Percentiles rank a stretch among this genome's conserved stretches.
phyloP scores from a whole-genome alignment of 805 yeast species.

The Saccharomycopsis sp. region DNA sequence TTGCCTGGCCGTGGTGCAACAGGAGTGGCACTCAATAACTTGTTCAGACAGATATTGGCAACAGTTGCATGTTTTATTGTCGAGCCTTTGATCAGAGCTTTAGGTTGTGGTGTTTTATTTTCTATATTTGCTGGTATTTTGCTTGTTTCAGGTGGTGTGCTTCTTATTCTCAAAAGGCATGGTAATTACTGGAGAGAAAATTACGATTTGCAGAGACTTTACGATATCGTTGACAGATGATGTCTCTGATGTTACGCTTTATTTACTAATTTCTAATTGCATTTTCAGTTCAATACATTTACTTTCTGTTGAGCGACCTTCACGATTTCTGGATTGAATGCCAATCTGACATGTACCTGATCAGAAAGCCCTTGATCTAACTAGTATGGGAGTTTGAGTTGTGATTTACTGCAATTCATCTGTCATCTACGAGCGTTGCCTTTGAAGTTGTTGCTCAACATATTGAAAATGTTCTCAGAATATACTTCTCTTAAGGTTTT shows the following conservation, averaged over 20 bases:
- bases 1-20: slow-evolving; percentile 87
- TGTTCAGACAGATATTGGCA: slow-evolving; percentile 66
- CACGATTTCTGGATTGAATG: no score
- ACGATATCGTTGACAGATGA: slow-evolving; percentile 39
- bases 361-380: no score
- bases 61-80: slow-evolving; percentile 70
- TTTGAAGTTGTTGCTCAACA: not conserved
- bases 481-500: not conserved
- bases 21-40: slow-evolving; percentile 77
- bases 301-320: no score
- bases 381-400: no score
- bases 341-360: no score
- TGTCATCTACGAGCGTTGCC: no score
- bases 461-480: slow-evolving; percentile 6
- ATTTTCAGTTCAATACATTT: not conserved
- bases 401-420: no score
- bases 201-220: slow-evolving; percentile 50
- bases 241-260: not conserved
- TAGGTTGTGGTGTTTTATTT: slow-evolving; percentile 66
- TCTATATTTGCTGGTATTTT: slow-evolving; percentile 59
- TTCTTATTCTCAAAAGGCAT: slow-evolving; percentile 42
- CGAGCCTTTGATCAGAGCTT: slow-evolving; percentile 59
- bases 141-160: slow-evolving; percentile 34
- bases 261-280: not conserved
- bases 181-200: slow-evolving; percentile 61